These are phyloP conservation scores for Zarea fungicola DNA, from an alignment of 2,329 filamentous ascomycete genomes.

Conservation along the genomic window DNA sequence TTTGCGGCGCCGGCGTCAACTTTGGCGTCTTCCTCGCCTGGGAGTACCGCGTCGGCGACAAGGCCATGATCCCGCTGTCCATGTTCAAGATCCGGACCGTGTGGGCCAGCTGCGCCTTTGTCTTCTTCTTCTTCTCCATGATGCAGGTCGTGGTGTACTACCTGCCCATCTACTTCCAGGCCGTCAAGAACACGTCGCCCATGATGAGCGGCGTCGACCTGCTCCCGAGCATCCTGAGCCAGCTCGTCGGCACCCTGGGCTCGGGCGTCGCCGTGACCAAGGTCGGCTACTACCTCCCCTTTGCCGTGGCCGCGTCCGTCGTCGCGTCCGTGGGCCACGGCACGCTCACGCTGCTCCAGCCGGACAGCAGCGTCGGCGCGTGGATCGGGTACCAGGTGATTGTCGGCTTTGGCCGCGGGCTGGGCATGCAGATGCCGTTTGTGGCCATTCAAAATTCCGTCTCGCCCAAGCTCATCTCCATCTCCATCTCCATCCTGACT, in stretches of 20 bases:
- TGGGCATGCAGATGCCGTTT: constrained; percentile 5
- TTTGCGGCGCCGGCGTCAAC: constrained; percentile 33
- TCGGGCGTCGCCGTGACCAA: neutral
- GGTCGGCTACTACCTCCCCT: constrained; percentile 7
- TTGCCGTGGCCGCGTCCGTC: constrained; percentile 8
- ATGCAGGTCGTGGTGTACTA: constrained; percentile 1
- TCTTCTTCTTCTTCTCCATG: constrained; percentile 6
- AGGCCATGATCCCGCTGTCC: constrained; percentile 31
- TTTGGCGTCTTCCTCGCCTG: constrained; percentile 33
- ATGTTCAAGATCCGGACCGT: constrained; percentile 33
- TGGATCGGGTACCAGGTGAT: constrained; percentile 15
- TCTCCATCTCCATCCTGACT: neutral
- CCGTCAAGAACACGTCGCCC: constrained; percentile 1
- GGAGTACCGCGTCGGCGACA: constrained; percentile 26
- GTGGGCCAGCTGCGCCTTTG: constrained; percentile 25
- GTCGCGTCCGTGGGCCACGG: constrained; percentile 6
- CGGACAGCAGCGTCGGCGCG: neutral
- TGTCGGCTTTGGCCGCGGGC: constrained; percentile 3
- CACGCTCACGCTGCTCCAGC: constrained; percentile 6
- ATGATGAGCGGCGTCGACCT: neutral
- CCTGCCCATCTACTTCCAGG: constrained; percentile 4
- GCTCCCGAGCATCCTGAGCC: neutral
- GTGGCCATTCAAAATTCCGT: neutral
- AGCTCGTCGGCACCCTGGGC: neutral
- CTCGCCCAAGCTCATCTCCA: neutral